phyloP scores from a whole-genome alignment of 176 grass and related monocot genomes.

The Oropetium thomaeum region DNA sequence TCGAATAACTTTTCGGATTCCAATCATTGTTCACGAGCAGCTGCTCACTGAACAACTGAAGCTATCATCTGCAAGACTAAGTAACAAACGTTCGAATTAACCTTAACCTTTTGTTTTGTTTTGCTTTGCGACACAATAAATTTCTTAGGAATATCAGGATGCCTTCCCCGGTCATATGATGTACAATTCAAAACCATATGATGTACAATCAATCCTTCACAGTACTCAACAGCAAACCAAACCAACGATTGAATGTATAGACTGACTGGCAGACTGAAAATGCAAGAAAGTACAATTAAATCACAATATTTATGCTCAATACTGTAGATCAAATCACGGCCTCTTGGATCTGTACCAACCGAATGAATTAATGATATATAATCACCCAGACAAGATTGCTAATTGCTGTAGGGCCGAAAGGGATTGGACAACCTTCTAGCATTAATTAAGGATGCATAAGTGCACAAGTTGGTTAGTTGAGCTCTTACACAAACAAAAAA shows the following conservation, averaged over 20 bases:
- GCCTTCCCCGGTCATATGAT: not conserved
- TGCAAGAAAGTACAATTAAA: not conserved
- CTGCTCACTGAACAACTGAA: not conserved
- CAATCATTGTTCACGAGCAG: not conserved
- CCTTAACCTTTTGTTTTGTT: not conserved
- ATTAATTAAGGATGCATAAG: not conserved
- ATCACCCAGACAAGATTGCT: slow-evolving; percentile 13
- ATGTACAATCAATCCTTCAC: not conserved
- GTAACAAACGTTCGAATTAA: not conserved
- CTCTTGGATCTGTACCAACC: slow-evolving; percentile 33
- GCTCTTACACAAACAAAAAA: not conserved
- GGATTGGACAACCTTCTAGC: slow-evolving; percentile 8
- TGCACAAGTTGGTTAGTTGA: slow-evolving; percentile 7
- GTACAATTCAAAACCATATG: not conserved
- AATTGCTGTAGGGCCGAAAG: not conserved
- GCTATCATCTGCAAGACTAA: not conserved
- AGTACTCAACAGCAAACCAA: not conserved
- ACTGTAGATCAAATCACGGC: slow-evolving; percentile 8
- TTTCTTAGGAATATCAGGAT: not conserved
- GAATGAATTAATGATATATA: slow-evolving; percentile 13
- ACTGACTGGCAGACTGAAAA: not conserved
- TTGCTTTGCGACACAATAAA: not conserved
- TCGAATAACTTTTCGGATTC: not conserved
- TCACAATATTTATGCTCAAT: not conserved
- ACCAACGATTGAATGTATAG: not conserved